These are phyloP conservation scores for Malus fusca DNA, from an alignment of 306 rosid genomes.

Conservation along the genomic window DNA sequence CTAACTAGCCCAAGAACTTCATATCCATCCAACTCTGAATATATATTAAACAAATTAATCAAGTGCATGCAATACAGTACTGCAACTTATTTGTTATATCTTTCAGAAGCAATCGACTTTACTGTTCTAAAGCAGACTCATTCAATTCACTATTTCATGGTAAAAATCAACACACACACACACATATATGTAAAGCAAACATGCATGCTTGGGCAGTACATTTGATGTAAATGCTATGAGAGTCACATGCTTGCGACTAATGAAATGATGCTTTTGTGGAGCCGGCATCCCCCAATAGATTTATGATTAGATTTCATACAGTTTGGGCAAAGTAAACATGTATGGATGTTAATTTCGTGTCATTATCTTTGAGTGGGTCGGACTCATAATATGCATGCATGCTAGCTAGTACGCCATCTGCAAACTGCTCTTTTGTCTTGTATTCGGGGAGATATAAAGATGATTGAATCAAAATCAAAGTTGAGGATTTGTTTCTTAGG, in stretches of 20 bases:
- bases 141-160: neutral
- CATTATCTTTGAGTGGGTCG: neutral
- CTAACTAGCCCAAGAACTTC: neutral
- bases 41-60: neutral
- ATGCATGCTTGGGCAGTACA: neutral
- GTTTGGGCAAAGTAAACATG: conserved; percentile 25
- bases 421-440: neutral
- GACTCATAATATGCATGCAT: neutral
- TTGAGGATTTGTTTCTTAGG: no score
- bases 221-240: neutral
- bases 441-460: no score
- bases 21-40: neutral
- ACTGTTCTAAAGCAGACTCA: neutral
- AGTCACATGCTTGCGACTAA: conserved; percentile 34
- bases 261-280: conserved; percentile 36
- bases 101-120: neutral
- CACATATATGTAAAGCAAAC: neutral
- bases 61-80: neutral
- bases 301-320: conserved; percentile 32
- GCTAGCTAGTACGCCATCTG: neutral
- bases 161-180: neutral
- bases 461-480: no score
- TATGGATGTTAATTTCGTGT: neutral
- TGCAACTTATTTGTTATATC: neutral
- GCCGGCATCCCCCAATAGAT: conserved; percentile 13